phyloP scores from a whole-genome alignment of 2,329 filamentous ascomycete species.

The Clarireedia monteithiana region DNA sequence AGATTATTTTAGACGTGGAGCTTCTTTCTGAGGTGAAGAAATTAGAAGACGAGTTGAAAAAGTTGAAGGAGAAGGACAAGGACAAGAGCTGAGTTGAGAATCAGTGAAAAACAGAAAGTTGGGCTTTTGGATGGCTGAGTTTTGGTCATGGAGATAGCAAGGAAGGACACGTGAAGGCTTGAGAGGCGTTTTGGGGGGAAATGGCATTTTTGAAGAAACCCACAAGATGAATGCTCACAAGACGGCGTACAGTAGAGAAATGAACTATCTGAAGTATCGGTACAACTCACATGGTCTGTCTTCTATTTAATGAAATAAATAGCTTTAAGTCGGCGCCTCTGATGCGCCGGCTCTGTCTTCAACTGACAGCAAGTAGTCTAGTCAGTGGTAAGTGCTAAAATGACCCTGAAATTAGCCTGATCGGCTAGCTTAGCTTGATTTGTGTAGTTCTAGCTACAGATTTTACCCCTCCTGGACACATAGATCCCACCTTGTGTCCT shows the following conservation, averaged over 20 bases:
- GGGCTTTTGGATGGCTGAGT: too few species aligned
- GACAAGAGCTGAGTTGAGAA: neutral
- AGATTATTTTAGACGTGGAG: slow-evolving; percentile 47
- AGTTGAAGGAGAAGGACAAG: neutral
- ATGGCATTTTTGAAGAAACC: neutral
- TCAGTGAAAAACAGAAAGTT: too few species aligned
- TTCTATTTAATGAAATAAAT: neutral
- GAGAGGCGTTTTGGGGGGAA: too few species aligned
- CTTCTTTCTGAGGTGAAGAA: neutral
- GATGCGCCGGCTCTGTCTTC: too few species aligned
- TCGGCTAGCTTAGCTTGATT: neutral
- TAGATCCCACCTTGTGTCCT: too few species aligned
- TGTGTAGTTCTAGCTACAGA: neutral
- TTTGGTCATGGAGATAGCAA: too few species aligned
- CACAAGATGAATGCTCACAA: too few species aligned
- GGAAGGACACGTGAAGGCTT: too few species aligned
- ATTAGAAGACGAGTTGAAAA: neutral
- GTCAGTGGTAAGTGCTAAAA: neutral
- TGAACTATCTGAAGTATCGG: neutral
- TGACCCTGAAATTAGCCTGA: neutral
- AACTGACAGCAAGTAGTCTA: too few species aligned
- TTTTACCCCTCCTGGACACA: neutral
- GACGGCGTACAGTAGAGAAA: neutral
- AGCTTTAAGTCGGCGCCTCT: too few species aligned
- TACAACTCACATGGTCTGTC: neutral